Base-by-base conservation (phyloP, 2,329 filamentous ascomycete genomes). In the Microascus cirrosus region DNA sequence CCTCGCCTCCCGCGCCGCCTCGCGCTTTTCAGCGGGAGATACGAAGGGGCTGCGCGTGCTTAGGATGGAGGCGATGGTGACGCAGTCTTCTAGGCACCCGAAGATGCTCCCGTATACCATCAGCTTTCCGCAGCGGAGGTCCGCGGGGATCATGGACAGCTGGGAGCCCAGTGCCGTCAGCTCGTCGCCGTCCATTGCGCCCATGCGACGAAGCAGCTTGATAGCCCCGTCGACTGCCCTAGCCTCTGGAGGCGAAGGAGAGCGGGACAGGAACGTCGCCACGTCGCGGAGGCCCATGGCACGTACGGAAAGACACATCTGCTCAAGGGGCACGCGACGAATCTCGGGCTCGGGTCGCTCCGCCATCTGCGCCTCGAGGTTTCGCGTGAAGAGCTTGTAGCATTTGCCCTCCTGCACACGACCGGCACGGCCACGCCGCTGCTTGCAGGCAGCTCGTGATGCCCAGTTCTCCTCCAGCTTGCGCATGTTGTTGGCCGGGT, bases 81-180 rank as follows among this genome's bases (percentile, higher is more conserved):
- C 80, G 63, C 87, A 91, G 56, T 93, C 85, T 65, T 96, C 90
- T 7, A 97, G 79, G 66, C 93, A 97, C 36, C 89, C 89, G 66
- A 99, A 97, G 59, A 95, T 91, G 18, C 90, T 87, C 6, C 94
- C 94, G 67, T 95, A 96, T 3, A 99, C 89, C 80, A 99, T 90
- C 36, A 99, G 79, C 71, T 99, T 99, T 53, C 89, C 90, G 69
- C 91, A 95, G 32, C 93, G 85, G 54, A 99, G 78, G 67, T 99
- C 94, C 0, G 93, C 90, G 1, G 94, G 94, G 55, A 99, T 91
- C 83, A 95, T 90, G 20, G 92, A 88, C n/a, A 99, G 78, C 73
- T 97, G 94, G 57, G 88, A 85, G 45, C 94, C 94, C 53, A 99
- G 84, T 2, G 92, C 91, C 0, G 94, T 97, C 48, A 99, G 79